phyloP scores from a whole-genome alignment of 352 stramenopile genomes.

The Plasmopara viticola region DNA sequence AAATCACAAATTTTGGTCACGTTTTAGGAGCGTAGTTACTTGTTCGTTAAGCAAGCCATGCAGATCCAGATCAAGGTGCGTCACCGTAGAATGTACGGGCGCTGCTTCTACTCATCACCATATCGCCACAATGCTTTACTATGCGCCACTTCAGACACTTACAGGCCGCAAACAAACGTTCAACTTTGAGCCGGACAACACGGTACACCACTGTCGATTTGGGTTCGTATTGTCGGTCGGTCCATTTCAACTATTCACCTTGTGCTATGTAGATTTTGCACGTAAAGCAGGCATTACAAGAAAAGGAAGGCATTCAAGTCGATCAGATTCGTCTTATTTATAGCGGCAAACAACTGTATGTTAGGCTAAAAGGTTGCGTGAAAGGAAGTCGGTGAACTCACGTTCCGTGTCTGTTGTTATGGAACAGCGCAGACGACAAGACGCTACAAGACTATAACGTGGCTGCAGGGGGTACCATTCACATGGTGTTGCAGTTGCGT shows the following conservation, averaged over 20 bases:
- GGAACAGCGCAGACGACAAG: slow-evolving; percentile 89
- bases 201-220: slow-evolving; percentile 24
- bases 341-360: slow-evolving; percentile 94
- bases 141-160: slow-evolving; percentile 42
- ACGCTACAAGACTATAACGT: slow-evolving; percentile 97
- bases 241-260: neutral
- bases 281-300: slow-evolving; percentile 97
- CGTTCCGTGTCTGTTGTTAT: neutral
- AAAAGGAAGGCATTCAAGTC: slow-evolving; percentile 96
- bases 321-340: slow-evolving; percentile 94
- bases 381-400: neutral
- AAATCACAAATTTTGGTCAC: neutral
- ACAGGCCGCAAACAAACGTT: slow-evolving; percentile 87
- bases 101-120: neutral
- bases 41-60: slow-evolving; percentile 29
- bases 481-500: slow-evolving; percentile 98
- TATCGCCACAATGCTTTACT: neutral
- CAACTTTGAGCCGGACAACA: slow-evolving; percentile 86
- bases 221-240: neutral
- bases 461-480: slow-evolving; percentile 93
- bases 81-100: neutral
- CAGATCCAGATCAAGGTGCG: slow-evolving; percentile 84
- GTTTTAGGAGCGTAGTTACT: slow-evolving; percentile 1
- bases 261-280: slow-evolving; percentile 82
- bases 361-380: slow-evolving; percentile 4